A percentile compares a stretch with the other conserved stretches of the same genome.
Conservation (phyloP, 768 basidiomycete species). For the Termitomyces sp. region DNA sequence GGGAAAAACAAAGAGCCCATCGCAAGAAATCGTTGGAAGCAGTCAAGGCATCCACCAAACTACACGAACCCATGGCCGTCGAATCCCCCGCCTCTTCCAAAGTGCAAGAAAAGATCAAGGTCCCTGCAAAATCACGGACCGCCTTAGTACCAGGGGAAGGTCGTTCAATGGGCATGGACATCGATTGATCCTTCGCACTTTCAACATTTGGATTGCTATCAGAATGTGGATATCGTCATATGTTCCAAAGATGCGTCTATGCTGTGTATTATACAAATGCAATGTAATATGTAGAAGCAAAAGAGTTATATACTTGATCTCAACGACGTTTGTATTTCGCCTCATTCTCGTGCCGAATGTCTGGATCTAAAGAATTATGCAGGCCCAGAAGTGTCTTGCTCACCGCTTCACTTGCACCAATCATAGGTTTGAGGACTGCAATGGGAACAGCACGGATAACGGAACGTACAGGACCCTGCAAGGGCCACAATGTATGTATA, state of each 20-base stretch:
- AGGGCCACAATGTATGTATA: conserved; percentile 6
- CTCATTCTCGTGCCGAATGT: conserved; percentile 75
- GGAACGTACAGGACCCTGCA: conserved; percentile 90
- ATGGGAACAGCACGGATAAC: conserved; percentile 97
- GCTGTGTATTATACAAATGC: conserved; percentile 18
- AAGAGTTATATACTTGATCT: conserved; percentile 9
- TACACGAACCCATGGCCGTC: conserved; percentile 59
- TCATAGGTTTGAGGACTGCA: conserved; percentile 96
- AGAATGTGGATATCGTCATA: background rate
- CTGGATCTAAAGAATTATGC: conserved; percentile 89
- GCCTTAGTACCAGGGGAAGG: conserved; percentile 83
- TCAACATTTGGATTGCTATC: background rate
- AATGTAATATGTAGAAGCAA: background rate
- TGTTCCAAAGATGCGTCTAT: conserved; percentile 8
- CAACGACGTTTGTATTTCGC: conserved; percentile 91
- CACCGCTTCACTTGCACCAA: conserved; percentile 94
- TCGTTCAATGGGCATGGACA: conserved; percentile 88
- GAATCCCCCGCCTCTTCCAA: conserved; percentile 42
- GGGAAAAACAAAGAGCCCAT: conserved; percentile 73
- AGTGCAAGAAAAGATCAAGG: conserved; percentile 77
- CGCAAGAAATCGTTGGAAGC: conserved; percentile 62
- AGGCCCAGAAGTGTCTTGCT: conserved; percentile 93
- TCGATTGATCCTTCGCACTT: conserved; percentile 46
- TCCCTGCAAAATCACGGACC: conserved; percentile 56
- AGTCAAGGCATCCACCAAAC: conserved; percentile 55